These are phyloP conservation scores for Arthrobotrys iridis DNA, from an alignment of 2,329 filamentous ascomycete genomes.

Conservation along the genomic window DNA sequence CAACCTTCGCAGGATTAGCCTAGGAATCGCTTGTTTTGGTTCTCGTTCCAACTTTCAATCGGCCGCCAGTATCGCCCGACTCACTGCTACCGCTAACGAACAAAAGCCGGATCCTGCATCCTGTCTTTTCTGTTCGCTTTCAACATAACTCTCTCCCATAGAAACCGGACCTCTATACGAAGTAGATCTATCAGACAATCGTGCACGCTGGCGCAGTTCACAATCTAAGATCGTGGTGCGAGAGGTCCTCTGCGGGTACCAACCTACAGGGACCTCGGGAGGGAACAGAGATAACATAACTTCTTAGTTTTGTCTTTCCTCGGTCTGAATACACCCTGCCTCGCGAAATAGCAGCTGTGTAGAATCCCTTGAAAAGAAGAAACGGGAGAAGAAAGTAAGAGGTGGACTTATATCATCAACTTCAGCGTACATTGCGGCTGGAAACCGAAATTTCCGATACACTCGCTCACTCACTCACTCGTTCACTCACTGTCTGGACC, in stretches of 20 bases:
- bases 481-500: constrained; percentile 25
- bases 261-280: constrained; percentile 55
- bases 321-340: background rate
- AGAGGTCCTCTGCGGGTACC: constrained; percentile 54
- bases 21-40: constrained; percentile 29
- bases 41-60: constrained; percentile 4
- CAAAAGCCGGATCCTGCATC: constrained; percentile 21
- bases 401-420: background rate
- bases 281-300: constrained; percentile 13
- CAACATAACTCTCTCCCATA: constrained; percentile 21
- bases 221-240: constrained; percentile 52
- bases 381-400: background rate
- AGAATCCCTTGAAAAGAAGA: background rate
- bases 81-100: constrained; percentile 8
- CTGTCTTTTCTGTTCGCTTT: constrained; percentile 28
- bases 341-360: background rate
- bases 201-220: constrained; percentile 51
- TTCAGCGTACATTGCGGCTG: constrained; percentile 18
- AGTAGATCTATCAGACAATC: constrained; percentile 30
- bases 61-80: constrained; percentile 38
- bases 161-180: constrained; percentile 28
- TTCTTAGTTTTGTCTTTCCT: constrained; percentile 11
- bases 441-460: constrained; percentile 25
- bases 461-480: constrained; percentile 24
- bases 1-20: constrained; percentile 13